A percentile compares a stretch with the other conserved stretches of the same genome.
These are phyloP conservation scores for Xylaria grammica DNA, from an alignment of 495 filamentous ascomycete species.

Conservation along the genomic window DNA sequence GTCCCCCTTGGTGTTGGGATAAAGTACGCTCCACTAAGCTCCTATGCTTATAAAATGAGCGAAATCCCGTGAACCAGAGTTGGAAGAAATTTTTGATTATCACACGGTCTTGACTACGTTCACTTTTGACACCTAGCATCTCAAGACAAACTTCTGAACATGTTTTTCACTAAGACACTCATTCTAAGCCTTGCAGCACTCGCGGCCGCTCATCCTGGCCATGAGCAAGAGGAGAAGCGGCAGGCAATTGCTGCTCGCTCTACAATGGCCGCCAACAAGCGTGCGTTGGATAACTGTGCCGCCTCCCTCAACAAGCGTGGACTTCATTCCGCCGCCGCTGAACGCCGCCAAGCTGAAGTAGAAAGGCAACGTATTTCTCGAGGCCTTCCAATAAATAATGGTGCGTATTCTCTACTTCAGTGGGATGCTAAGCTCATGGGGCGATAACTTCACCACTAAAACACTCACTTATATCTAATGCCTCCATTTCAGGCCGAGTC, in stretches of 20 bases:
- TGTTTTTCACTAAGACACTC: conserved; percentile 2
- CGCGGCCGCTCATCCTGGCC: conserved; percentile 21
- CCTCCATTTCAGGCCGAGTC: not conserved
- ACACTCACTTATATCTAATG: not conserved
- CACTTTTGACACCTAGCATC: not conserved
- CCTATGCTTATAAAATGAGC: not conserved
- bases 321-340: conserved; percentile 9
- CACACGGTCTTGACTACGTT: not conserved
- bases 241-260: conserved; percentile 9
- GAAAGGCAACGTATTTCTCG: not conserved
- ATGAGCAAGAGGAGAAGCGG: conserved; percentile 18
- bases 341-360: conserved; percentile 16
- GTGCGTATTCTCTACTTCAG: not conserved
- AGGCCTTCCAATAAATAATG: not conserved
- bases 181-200: conserved; percentile 18
- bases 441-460: no score
- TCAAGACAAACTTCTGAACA: not conserved
- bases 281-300: conserved; percentile 17
- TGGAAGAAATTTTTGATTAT: not conserved
- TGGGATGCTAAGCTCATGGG: no score
- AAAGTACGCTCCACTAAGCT: not conserved
- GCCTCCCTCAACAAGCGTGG: conserved; percentile 10
- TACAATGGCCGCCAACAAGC: conserved; percentile 15
- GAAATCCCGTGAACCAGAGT: not conserved
- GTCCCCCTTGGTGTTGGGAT: not conserved